A percentile compares a stretch with the other conserved stretches of the same genome.
Conservation (phyloP, 2,329 filamentous ascomycete genomes). For the Didymella sp. region DNA sequence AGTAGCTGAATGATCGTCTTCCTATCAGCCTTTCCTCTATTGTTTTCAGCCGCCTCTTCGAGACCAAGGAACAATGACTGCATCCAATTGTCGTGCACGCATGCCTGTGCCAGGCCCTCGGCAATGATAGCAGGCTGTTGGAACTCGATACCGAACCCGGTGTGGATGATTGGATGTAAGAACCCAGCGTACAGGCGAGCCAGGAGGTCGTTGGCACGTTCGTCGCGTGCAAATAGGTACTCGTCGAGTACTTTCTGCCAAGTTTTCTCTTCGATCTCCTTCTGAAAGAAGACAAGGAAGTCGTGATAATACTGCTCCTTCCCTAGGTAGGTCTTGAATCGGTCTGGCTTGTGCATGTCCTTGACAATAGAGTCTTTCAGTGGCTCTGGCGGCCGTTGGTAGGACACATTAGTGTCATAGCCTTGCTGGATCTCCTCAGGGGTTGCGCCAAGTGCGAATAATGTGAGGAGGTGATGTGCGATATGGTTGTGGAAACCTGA, state of each 20-base stretch:
- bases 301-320: constrained; percentile 71
- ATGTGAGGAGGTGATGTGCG: constrained; percentile 74
- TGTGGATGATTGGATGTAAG: constrained; percentile 81
- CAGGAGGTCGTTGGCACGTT: constrained; percentile 72
- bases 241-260: constrained; percentile 69
- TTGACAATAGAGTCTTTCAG: constrained; percentile 60
- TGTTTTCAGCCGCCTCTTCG: constrained; percentile 57
- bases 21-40: constrained; percentile 21
- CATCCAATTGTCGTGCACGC: constrained; percentile 69
- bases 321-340: constrained; percentile 67
- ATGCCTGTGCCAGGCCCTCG: constrained; percentile 77
- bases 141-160: constrained; percentile 86
- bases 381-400: constrained; percentile 66
- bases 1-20: constrained; percentile 65
- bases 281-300: constrained; percentile 78
- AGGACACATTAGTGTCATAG: constrained; percentile 69
- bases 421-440: constrained; percentile 65
- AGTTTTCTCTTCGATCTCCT: constrained; percentile 70
- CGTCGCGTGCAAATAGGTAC: constrained; percentile 72
- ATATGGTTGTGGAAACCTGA: constrained; percentile 83
- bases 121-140: constrained; percentile 81
- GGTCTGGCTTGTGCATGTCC: constrained; percentile 63
- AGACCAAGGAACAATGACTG: constrained; percentile 61
- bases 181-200: constrained; percentile 72
- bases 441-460: constrained; percentile 77